phyloP scores from a whole-genome alignment of 2,329 filamentous ascomycete genomes.

The Phyllosticta ampelicida region DNA sequence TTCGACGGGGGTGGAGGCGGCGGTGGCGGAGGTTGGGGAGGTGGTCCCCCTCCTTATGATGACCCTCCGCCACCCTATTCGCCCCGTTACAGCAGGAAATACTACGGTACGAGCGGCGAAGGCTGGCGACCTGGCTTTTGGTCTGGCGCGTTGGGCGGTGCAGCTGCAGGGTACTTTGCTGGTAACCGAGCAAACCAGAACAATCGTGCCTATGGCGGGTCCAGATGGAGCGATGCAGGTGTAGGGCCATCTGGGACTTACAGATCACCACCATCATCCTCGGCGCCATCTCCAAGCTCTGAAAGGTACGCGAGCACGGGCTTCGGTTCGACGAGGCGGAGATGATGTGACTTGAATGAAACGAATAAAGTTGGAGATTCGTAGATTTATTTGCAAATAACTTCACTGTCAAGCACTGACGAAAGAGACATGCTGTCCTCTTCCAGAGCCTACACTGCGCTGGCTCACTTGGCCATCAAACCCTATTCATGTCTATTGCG shows the following conservation, averaged over 20 bases:
- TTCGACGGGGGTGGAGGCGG: conserved; percentile 19
- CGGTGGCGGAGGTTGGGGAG: conserved; percentile 32
- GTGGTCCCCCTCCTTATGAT: conserved; percentile 36
- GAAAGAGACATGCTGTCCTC: too few species aligned
- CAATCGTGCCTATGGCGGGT: conserved; percentile 23
- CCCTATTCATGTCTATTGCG: too few species aligned
- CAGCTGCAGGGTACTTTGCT: conserved; percentile 57
- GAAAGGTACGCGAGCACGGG: conserved; percentile 58
- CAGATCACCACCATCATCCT: conserved; percentile 14
- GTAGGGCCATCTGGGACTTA: conserved; percentile 19
- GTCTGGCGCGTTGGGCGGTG: conserved; percentile 56
- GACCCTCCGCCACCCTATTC: conserved; percentile 40
- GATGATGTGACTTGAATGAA: neutral
- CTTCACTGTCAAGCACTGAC: too few species aligned
- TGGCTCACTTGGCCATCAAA: too few species aligned
- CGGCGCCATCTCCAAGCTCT: conserved; percentile 28
- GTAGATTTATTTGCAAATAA: too few species aligned
- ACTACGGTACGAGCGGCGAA: conserved; percentile 21
- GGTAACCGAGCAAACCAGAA: conserved; percentile 26
- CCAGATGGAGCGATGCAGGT: conserved; percentile 20
- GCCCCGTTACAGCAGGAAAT: conserved; percentile 13
- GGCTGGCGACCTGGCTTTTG: conserved; percentile 67
- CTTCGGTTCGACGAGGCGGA: conserved; percentile 54
- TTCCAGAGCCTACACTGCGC: too few species aligned
- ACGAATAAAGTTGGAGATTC: too few species aligned